These are phyloP conservation scores for Neonectria magnoliae DNA, from an alignment of 2,329 filamentous ascomycete species.

Conservation along the genomic window DNA sequence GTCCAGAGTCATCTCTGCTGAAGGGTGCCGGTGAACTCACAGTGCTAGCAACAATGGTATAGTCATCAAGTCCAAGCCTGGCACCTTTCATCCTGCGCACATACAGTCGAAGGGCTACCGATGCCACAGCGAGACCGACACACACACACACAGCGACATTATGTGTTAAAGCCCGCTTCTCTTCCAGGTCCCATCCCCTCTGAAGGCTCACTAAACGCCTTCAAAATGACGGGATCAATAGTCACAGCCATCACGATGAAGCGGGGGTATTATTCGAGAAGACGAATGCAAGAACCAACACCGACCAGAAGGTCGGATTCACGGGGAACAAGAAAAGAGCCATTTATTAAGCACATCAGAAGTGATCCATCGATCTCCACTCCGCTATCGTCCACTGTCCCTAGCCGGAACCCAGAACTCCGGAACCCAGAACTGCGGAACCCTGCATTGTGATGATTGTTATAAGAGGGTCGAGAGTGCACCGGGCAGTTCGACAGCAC, in stretches of 20 bases:
- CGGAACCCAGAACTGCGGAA: not conserved
- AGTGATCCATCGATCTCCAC: not conserved
- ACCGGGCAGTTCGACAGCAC: not conserved
- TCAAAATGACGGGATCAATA: slow-evolving; percentile 15
- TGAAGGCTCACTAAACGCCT: slow-evolving; percentile 15
- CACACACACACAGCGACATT: slow-evolving; percentile 9
- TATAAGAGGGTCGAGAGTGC: not conserved
- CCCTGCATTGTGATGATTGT: slow-evolving; percentile 1
- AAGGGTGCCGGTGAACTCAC: slow-evolving; percentile 1
- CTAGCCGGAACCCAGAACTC: not conserved
- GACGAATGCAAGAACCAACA: slow-evolving; percentile 4
- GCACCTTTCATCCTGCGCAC: slow-evolving; percentile 18
- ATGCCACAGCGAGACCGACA: slow-evolving; percentile 13
- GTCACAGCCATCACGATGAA: slow-evolving; percentile 10
- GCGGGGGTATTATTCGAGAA: not conserved
- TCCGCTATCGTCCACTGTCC: not conserved
- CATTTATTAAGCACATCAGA: slow-evolving; percentile 15
- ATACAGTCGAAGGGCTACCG: slow-evolving; percentile 19
- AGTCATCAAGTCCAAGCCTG: slow-evolving; percentile 19
- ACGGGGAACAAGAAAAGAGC: slow-evolving; percentile 3
- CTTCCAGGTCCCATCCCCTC: slow-evolving; percentile 10
- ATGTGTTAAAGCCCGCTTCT: not conserved
- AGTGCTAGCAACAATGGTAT: slow-evolving; percentile 18
- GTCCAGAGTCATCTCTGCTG: not conserved
- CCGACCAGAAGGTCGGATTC: not conserved